Evolutionary conservation across 345 rosid genomes (phyloP), one percentile per base, ranked within the genome.

Genomic region (Melaleuca quinquenervia): DNA sequence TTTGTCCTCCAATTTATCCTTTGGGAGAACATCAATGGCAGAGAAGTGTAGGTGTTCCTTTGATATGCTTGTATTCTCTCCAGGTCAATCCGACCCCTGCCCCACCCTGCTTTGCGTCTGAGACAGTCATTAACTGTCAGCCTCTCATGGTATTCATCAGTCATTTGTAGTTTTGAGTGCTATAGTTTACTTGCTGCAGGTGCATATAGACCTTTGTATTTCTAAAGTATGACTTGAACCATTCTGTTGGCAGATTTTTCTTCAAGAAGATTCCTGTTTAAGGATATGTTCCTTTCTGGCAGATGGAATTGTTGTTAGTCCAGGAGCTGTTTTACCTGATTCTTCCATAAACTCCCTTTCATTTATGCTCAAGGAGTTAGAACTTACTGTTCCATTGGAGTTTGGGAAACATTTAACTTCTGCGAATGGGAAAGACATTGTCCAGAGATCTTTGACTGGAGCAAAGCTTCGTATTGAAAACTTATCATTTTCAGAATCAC

Each of bases 181-280:
- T 16, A 15, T 26, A 85, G 70, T 26, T 52, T 54, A 32, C 52
- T 62, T 74, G 48, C 14, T 3, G 26, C 48, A 18, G 80, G 48
- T 70, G 48, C 80, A 36, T 26, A 78, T 50, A 50, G 50, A 55
- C 41, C 44, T 29, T 88, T 52, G 85, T 74, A n/a, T 83, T 84
- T 76, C 75, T 89, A 29, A 86, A 70, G 80, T 18, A 29, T 83
- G 22, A 85, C 24, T 36, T 52, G 84, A 86, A 82, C 6, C 62
- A 13, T 36, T 85, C 86, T 52, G 82, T 92, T 87, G 80, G 82
- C 93, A 97, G 99, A 90, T 97, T 87, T 93, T 94, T 90, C 97
- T 97, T 89, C 98, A 97, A 90, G 99, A 97, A 92, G 99, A 96
- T 92, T 95, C 98, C 82, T 96, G 98, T 91, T 91, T 97, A 89